These are phyloP conservation scores for Scenedesmus sp. DNA, from an alignment of 163 green algal species.

Conservation along the genomic window DNA sequence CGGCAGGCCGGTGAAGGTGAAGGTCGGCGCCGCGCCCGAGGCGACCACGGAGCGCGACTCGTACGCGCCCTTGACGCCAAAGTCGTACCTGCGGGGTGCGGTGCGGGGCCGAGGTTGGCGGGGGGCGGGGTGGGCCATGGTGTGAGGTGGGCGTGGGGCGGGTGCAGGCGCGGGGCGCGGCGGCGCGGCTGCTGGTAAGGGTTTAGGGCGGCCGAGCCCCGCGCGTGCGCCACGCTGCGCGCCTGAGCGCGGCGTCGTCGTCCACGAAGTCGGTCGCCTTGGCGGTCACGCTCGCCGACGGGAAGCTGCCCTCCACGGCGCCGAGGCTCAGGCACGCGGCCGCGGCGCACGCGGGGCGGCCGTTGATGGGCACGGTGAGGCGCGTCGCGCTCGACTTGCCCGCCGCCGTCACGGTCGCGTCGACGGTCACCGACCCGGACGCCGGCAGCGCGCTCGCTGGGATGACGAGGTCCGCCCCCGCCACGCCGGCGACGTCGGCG, in stretches of 20 bases:
- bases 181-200: background rate
- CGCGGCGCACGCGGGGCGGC: background rate
- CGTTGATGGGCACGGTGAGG: slow-evolving; percentile 22
- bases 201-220: background rate
- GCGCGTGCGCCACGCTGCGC: background rate
- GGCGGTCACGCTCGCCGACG: too few relatives aligned
- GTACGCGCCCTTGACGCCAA: background rate
- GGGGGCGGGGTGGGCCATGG: too few relatives aligned
- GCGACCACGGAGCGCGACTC: background rate
- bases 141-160: too few relatives aligned
- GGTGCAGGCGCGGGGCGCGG: too few relatives aligned
- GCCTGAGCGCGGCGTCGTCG: too few relatives aligned
- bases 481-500: too few relatives aligned
- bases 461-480: slow-evolving; percentile 16
- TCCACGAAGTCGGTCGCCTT: too few relatives aligned
- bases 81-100: slow-evolving; percentile 34
- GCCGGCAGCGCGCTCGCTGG: background rate
- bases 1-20: slow-evolving; percentile 22
- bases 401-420: background rate
- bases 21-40: background rate
- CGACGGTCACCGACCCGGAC: background rate
- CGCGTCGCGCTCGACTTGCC: background rate
- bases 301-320: too few relatives aligned
- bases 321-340: too few relatives aligned
- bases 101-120: too few relatives aligned